Percentiles rank a stretch among this genome's conserved stretches.
These are phyloP conservation scores for Moesziomyces antarcticus DNA, from an alignment of 1,284 basidiomycete species.

Conservation along the genomic window DNA sequence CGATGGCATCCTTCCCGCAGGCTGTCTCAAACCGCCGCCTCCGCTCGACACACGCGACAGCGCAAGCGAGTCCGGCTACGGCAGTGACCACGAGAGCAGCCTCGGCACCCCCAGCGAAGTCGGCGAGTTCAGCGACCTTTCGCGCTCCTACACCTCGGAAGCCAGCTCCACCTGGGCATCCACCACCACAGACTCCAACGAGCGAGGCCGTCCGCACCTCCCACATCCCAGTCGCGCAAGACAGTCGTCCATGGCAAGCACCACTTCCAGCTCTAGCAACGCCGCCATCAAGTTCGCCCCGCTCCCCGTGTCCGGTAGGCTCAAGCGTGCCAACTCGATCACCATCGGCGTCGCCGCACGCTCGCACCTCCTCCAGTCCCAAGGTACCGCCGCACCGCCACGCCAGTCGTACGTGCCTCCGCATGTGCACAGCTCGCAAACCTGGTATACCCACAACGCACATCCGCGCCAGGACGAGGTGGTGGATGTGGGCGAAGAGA, in stretches of 20 bases:
- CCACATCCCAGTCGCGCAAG: slow-evolving; percentile 13
- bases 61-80: slow-evolving; percentile 40
- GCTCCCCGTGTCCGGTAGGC: slow-evolving; percentile 51
- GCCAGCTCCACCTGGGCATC: slow-evolving; percentile 22
- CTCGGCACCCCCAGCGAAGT: slow-evolving; percentile 26
- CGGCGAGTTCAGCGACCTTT: slow-evolving; percentile 16
- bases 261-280: slow-evolving; percentile 34
- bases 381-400: slow-evolving; percentile 48
- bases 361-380: slow-evolving; percentile 59
- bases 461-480: slow-evolving; percentile 37
- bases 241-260: slow-evolving; percentile 25
- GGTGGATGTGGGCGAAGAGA: slow-evolving; percentile 58
- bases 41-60: slow-evolving; percentile 4
- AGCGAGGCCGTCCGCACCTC: slow-evolving; percentile 6
- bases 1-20: slow-evolving; percentile 47
- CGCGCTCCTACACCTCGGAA: slow-evolving; percentile 23
- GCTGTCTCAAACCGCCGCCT: slow-evolving; percentile 12
- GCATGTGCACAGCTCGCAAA: slow-evolving; percentile 45
- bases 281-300: slow-evolving; percentile 61
- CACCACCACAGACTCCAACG: slow-evolving; percentile 6
- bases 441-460: slow-evolving; percentile 24
- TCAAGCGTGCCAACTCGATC: slow-evolving; percentile 64
- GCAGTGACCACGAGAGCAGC: slow-evolving; percentile 37
- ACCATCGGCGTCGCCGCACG: slow-evolving; percentile 64
- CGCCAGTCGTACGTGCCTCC: slow-evolving; percentile 22